Base-by-base conservation (phyloP, 352 stramenopile genomes). In the Phytopythium chamaehyphon region DNA sequence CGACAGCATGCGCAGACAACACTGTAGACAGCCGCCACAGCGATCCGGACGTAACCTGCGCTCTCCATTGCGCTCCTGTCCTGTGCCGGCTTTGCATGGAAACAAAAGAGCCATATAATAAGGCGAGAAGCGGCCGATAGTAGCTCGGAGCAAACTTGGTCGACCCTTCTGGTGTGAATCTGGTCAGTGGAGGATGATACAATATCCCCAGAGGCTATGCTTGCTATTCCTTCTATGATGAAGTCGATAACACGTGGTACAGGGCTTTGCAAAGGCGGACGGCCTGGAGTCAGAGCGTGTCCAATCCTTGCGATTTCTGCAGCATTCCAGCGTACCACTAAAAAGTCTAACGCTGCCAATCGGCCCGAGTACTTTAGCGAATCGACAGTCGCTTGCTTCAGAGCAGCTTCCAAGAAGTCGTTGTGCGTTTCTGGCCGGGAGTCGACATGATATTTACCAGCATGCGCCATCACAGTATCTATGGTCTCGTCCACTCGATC, bases 131-230 rank as follows among this genome's bases (percentile, higher is more conserved):
- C 76, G 35, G 69, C 69, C 5, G 57, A 55, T 26, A 93, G 55
- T n/a, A 93, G 64, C 47, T 89, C 66, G 0, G 64, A 72, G 43
- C 76, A 86, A 4, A 71, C 76, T 44, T 93, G 77, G 42, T 93
- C 83, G 0, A 90, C 55, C 42, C 78, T 71, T 9, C 73, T 69
- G 0, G 76, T 84, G 59, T 87, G 60, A 31, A 75, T 61, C 37
- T 66, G 63, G 38, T 77, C 74, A 0, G 78, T 86, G 10, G 76
- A 66, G 21, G 66, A 52, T 5, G 69, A 66, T n/a, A 72, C 62
- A 16, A 93, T 57, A 35, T 93, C 69, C 6, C 77, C 80, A 0
- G 74, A 74, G 18, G 65, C 66, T 22, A 93, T 48, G 0, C 57
- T 54, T 3, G 63, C 54, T 26, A 93, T 65, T 0, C 74, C 74